Evolutionary conservation across 306 rosid genomes (phyloP).

Genomic region (Lathyrus tuberosus): DNA sequence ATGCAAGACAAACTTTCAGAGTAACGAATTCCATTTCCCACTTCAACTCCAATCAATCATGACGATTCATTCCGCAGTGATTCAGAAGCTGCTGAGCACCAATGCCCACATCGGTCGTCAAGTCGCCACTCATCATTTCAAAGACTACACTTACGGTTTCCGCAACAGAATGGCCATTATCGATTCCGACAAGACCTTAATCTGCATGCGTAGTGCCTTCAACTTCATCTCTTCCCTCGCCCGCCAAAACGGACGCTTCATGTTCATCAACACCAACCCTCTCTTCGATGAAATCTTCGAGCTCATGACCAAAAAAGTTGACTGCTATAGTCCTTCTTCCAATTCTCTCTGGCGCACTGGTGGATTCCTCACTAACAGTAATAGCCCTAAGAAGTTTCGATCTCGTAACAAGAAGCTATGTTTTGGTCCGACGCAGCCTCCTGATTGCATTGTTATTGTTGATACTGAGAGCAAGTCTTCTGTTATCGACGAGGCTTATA

Average conservation of each 20-base stretch:
- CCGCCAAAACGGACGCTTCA: conserved; percentile 67
- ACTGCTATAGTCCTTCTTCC: conserved; percentile 54
- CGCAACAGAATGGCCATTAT: conserved; percentile 72
- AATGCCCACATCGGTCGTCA: conserved; percentile 74
- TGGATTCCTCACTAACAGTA: conserved; percentile 76
- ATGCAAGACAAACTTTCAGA: background rate
- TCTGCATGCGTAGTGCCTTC: conserved; percentile 76
- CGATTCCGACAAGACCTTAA: conserved; percentile 76
- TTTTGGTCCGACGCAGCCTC: conserved; percentile 73
- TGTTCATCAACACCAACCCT: conserved; percentile 85
- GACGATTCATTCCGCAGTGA: conserved; percentile 73
- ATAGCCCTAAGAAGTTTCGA: conserved; percentile 82
- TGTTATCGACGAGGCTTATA: conserved; percentile 64
- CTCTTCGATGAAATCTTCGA: conserved; percentile 76
- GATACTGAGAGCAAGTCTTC: conserved; percentile 71
- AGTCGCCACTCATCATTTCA: conserved; percentile 66
- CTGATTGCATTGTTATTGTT: conserved; percentile 72
- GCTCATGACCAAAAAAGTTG: conserved; percentile 68
- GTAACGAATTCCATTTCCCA: background rate
- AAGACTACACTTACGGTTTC: conserved; percentile 68
- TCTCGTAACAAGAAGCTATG: conserved; percentile 71
- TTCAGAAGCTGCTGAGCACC: conserved; percentile 78
- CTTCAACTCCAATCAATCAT: conserved; percentile 24
- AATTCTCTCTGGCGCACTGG: conserved; percentile 70
- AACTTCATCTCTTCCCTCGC: conserved; percentile 71